Conservation (phyloP, 1,139 yeast species). For the Eremothecium cymbalariae region DNA sequence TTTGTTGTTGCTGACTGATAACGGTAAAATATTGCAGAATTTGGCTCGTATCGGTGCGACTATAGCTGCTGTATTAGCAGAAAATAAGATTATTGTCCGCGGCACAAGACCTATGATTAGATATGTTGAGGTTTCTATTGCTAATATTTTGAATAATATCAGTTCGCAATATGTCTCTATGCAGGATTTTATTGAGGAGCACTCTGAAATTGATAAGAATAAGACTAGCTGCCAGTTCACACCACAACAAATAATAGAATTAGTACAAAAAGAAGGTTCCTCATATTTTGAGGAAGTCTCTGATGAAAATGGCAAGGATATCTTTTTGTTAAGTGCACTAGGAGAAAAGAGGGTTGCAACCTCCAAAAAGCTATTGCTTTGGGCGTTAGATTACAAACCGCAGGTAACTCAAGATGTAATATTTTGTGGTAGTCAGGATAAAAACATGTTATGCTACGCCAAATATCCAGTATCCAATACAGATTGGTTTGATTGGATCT, state of each 20-base stretch:
- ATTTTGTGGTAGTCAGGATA: constrained; percentile 10
- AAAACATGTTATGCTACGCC: constrained; percentile 8
- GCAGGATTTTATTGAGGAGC: constrained; percentile 17
- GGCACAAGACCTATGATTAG: constrained; percentile 29
- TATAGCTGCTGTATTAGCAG: constrained; percentile 31
- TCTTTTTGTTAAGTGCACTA: constrained; percentile 22
- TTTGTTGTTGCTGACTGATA: constrained; percentile 31
- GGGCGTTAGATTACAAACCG: constrained; percentile 21
- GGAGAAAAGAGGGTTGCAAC: constrained; percentile 23
- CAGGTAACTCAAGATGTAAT: constrained; percentile 13
- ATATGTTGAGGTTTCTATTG: constrained; percentile 33
- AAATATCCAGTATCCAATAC: constrained; percentile 23
- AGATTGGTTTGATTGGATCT: constrained; percentile 26
- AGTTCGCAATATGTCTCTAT: constrained; percentile 33
- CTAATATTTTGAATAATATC: constrained; percentile 35
- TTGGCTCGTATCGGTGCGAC: constrained; percentile 27
- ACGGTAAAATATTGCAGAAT: constrained; percentile 36
- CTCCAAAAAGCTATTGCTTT: constrained; percentile 22
- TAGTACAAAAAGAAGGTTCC: constrained; percentile 22
- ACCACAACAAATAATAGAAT: constrained; percentile 14
- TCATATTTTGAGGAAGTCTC: constrained; percentile 16
- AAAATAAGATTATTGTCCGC: constrained; percentile 29
- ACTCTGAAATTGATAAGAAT: constrained; percentile 13
- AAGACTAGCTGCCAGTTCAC: constrained; percentile 9
- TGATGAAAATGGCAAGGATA: constrained; percentile 11